phyloP scores from a whole-genome alignment of 2,329 filamentous ascomycete species.

The Fusarium multiceps region DNA sequence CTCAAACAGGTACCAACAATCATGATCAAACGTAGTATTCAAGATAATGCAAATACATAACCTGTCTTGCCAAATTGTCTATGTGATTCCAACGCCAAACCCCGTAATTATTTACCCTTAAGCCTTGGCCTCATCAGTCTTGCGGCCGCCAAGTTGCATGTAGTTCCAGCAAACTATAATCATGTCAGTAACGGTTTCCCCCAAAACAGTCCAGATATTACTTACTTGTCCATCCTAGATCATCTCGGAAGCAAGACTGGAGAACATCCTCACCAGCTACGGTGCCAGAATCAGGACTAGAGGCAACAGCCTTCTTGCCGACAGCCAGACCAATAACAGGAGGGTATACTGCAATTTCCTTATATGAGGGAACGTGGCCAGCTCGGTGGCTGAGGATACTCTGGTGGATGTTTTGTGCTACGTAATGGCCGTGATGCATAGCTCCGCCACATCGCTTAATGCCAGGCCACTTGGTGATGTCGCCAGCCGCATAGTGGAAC shows the following conservation, averaged over 20 bases:
- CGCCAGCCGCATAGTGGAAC: slow-evolving; percentile 76
- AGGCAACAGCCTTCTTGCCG: slow-evolving; percentile 75
- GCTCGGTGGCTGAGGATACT: slow-evolving; percentile 61
- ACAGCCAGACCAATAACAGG: slow-evolving; percentile 78
- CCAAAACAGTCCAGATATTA: slow-evolving; percentile 24
- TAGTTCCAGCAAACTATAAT: slow-evolving; percentile 66
- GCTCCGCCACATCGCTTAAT: slow-evolving; percentile 84
- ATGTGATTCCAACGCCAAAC: slow-evolving; percentile 37
- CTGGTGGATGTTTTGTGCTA: slow-evolving; percentile 75
- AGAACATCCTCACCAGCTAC: slow-evolving; percentile 71
- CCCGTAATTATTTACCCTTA: slow-evolving; percentile 19
- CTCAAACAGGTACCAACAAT: neutral
- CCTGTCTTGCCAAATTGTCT: neutral
- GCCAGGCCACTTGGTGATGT: slow-evolving; percentile 76
- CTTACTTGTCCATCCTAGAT: slow-evolving; percentile 73
- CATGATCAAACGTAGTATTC: neutral
- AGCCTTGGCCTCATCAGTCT: slow-evolving; percentile 42
- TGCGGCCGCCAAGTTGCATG: slow-evolving; percentile 58
- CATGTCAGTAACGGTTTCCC: slow-evolving; percentile 25
- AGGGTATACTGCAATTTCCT: slow-evolving; percentile 64
- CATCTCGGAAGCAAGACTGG: slow-evolving; percentile 73
- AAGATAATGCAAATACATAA: neutral
- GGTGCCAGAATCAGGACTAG: slow-evolving; percentile 67
- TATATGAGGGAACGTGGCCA: slow-evolving; percentile 57
- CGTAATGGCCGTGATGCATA: slow-evolving; percentile 77